Conservation (phyloP, 192 early-diverging fungal species). For the Endogone sp. region DNA sequence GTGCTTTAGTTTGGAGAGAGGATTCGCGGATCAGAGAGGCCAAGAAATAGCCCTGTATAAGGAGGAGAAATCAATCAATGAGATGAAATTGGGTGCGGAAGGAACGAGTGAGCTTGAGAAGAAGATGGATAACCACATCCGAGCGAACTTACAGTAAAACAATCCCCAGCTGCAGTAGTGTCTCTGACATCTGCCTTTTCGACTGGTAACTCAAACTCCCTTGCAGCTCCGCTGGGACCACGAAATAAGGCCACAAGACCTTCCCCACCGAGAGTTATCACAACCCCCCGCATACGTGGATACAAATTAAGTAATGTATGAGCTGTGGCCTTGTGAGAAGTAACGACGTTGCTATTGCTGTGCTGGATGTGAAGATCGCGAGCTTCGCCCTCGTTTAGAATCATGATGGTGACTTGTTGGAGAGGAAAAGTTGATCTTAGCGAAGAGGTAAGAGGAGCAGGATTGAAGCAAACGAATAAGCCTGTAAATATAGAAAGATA, state of each 20-base stretch:
- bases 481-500: slow-evolving; percentile 26
- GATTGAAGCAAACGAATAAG: slow-evolving; percentile 78
- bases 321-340: background rate
- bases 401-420: slow-evolving; percentile 66
- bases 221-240: slow-evolving; percentile 21
- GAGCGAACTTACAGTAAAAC: slow-evolving; percentile 43
- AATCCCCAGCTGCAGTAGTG: slow-evolving; percentile 63
- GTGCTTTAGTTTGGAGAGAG: background rate
- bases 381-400: slow-evolving; percentile 82
- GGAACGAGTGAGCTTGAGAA: too few species aligned
- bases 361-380: slow-evolving; percentile 34
- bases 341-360: background rate
- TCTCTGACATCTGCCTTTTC: slow-evolving; percentile 47
- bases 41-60: slow-evolving; percentile 68
- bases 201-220: slow-evolving; percentile 34
- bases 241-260: slow-evolving; percentile 52
- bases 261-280: slow-evolving; percentile 66
- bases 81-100: too few species aligned
- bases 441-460: slow-evolving; percentile 65
- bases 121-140: too few species aligned
- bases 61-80: slow-evolving; percentile 19
- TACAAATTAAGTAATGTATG: background rate
- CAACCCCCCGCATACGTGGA: slow-evolving; percentile 42
- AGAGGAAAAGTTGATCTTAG: slow-evolving; percentile 44
- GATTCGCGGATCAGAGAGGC: slow-evolving; percentile 41